Evolutionary conservation across 441 rosid genomes (phyloP).

Genomic region (Metrosideros polymorpha): DNA sequence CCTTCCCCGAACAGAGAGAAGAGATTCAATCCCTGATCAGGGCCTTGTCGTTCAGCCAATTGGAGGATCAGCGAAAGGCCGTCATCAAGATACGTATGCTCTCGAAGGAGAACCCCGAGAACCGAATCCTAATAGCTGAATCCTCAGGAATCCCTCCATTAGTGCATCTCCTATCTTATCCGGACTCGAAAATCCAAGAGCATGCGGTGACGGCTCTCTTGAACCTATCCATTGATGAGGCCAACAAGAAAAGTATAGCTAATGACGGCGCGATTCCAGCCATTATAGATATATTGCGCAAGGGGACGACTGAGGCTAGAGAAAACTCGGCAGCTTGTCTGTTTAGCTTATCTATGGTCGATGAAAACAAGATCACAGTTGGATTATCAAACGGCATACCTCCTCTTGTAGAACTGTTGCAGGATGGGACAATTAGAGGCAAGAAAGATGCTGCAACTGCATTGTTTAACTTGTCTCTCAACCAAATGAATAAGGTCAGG

Average conservation of each 20-base stretch:
- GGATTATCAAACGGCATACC: slow-evolving; percentile 50
- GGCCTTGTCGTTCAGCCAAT: background rate
- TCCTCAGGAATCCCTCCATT: slow-evolving; percentile 38
- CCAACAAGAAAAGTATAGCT: slow-evolving; percentile 46
- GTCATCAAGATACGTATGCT: slow-evolving; percentile 34
- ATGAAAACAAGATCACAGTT: slow-evolving; percentile 54
- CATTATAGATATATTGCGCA: slow-evolving; percentile 45
- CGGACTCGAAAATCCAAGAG: slow-evolving; percentile 54
- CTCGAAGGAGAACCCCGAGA: slow-evolving; percentile 50
- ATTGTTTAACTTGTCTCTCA: slow-evolving; percentile 51
- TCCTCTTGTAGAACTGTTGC: slow-evolving; percentile 42
- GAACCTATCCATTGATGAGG: slow-evolving; percentile 54
- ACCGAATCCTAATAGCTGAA: slow-evolving; percentile 41
- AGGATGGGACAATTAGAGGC: slow-evolving; percentile 53
- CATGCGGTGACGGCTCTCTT: slow-evolving; percentile 57
- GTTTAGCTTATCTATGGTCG: slow-evolving; percentile 75
- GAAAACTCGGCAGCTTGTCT: slow-evolving; percentile 85
- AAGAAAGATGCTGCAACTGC: slow-evolving; percentile 69
- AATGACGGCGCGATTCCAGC: slow-evolving; percentile 47
- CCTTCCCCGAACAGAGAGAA: background rate
- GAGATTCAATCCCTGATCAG: slow-evolving; percentile 4
- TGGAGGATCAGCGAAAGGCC: slow-evolving; percentile 7
- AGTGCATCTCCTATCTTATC: slow-evolving; percentile 45
- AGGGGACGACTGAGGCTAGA: slow-evolving; percentile 51
- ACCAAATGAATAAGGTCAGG: slow-evolving; percentile 44